phyloP scores from a whole-genome alignment of 2,329 filamentous ascomycete genomes.

The Orbilia ellipsospora region DNA sequence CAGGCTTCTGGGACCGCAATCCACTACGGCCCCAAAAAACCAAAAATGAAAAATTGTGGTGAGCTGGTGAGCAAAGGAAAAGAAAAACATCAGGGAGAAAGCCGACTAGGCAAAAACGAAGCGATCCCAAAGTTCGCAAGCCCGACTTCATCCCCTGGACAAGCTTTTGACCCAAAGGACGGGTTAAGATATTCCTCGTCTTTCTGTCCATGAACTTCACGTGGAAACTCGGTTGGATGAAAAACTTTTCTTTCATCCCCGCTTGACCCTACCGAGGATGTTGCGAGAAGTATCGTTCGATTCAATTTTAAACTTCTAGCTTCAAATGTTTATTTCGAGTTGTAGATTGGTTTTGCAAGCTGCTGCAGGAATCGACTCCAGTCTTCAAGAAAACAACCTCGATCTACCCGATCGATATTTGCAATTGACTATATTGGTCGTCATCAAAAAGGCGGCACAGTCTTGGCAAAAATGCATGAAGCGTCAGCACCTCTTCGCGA shows the following conservation, averaged over 20 bases:
- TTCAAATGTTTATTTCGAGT: too few relatives aligned
- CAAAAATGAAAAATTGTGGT: conserved; percentile 1
- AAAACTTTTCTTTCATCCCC: background rate
- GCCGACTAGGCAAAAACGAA: conserved; percentile 12
- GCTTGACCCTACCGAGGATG: too few relatives aligned
- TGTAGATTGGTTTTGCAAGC: too few relatives aligned
- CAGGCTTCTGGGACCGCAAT: conserved; percentile 38
- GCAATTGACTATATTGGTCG: conserved; percentile 3
- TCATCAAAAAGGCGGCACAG: conserved; percentile 14
- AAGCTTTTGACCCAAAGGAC: conserved; percentile 18
- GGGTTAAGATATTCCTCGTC: conserved; percentile 22
- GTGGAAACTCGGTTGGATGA: too few relatives aligned
- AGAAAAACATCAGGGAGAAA: background rate
- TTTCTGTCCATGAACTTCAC: conserved; percentile 1
- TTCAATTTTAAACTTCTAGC: too few relatives aligned
- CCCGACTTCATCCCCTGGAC: conserved; percentile 3
- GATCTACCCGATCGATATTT: too few relatives aligned
- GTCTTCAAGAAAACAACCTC: too few relatives aligned
- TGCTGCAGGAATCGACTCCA: background rate
- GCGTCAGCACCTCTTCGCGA: conserved; percentile 4
- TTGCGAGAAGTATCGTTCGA: too few relatives aligned
- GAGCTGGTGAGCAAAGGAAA: background rate
- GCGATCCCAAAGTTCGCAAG: too few relatives aligned
- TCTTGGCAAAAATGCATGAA: conserved; percentile 17
- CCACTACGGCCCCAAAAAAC: background rate